A percentile compares a stretch with the other conserved stretches of the same genome.
phyloP scores from a whole-genome alignment of 2,329 filamentous ascomycete genomes.

The Sporothrix pallida region DNA sequence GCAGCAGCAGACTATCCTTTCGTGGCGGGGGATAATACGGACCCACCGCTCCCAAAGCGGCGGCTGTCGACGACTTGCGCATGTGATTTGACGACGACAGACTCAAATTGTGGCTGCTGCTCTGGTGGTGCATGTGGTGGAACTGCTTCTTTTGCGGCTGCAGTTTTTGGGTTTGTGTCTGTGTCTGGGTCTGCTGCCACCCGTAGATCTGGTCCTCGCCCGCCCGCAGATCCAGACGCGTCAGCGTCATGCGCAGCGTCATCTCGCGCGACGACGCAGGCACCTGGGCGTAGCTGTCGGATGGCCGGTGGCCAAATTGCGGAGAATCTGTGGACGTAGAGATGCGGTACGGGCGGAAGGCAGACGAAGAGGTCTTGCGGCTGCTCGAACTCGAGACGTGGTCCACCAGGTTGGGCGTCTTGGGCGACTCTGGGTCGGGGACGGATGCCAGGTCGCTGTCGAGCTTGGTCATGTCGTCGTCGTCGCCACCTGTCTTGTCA shows the following conservation, averaged over 20 bases:
- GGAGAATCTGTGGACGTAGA: conserved; percentile 14
- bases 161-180: neutral
- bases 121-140: conserved; percentile 42
- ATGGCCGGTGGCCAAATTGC: conserved; percentile 41
- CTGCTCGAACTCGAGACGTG: conserved; percentile 34
- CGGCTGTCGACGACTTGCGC: conserved; percentile 38
- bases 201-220: conserved; percentile 75
- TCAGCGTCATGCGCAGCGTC: conserved; percentile 95
- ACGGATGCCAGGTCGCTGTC: conserved; percentile 62
- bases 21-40: conserved; percentile 16
- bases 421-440: conserved; percentile 64
- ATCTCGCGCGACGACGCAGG: conserved; percentile 76
- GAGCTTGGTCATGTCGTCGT: conserved; percentile 56
- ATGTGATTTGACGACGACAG: conserved; percentile 25
- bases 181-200: conserved; percentile 56
- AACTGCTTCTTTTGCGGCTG: conserved; percentile 40
- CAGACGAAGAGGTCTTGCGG: conserved; percentile 16
- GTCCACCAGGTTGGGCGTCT: conserved; percentile 59
- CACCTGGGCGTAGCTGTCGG: conserved; percentile 55
- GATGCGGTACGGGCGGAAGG: conserved; percentile 36
- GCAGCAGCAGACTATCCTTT: neutral
- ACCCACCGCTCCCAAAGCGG: conserved; percentile 37
- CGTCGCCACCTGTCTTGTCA: conserved; percentile 44
- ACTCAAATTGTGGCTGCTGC: conserved; percentile 34
- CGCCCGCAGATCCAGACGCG: conserved; percentile 81